Conservation (phyloP, 2,329 filamentous ascomycete genomes). For the Talaromyces verruculosus region DNA sequence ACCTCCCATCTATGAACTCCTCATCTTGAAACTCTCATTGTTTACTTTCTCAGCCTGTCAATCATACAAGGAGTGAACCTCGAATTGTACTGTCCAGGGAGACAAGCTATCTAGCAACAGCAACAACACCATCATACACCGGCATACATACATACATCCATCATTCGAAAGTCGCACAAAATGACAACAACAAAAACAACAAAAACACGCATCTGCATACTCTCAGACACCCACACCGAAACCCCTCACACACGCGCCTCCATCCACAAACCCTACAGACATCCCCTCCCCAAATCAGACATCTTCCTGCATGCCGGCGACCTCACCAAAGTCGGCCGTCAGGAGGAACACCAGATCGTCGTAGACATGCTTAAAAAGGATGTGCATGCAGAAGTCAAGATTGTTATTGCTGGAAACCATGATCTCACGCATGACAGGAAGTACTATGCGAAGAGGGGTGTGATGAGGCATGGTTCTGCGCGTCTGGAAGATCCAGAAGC, state of each 20-base stretch:
- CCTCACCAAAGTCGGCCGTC: constrained; percentile 54
- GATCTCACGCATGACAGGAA: constrained; percentile 57
- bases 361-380: constrained; percentile 47
- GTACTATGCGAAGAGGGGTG: constrained; percentile 44
- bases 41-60: neutral
- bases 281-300: constrained; percentile 52
- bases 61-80: neutral
- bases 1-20: neutral
- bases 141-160: neutral
- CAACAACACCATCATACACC: neutral
- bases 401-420: constrained; percentile 65
- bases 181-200: neutral
- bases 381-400: constrained; percentile 57
- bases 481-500: constrained; percentile 24
- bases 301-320: constrained; percentile 61
- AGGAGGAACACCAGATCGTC: constrained; percentile 49
- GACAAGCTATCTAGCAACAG: neutral
- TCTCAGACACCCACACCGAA: constrained; percentile 46
- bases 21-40: neutral
- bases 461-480: constrained; percentile 31
- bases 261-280: constrained; percentile 34
- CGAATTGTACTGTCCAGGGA: neutral
- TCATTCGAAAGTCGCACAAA: neutral
- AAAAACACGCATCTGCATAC: constrained; percentile 45
- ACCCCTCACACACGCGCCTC: constrained; percentile 27